phyloP scores from a whole-genome alignment of 129 eudicot genomes.

The Heracleum sosnowskyi region DNA sequence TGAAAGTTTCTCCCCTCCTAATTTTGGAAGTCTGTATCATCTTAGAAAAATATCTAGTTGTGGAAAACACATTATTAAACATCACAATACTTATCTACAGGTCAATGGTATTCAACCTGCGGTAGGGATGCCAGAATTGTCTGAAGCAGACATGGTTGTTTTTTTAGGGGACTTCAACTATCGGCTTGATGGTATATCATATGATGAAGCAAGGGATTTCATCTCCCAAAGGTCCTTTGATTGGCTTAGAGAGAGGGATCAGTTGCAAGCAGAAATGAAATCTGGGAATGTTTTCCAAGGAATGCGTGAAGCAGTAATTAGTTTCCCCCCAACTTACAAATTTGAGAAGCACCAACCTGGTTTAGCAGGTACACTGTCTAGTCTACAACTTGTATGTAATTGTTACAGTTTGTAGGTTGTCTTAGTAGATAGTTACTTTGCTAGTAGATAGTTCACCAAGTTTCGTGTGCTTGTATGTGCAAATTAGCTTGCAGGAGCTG shows the following conservation, averaged over 20 bases:
- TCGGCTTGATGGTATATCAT: conserved; percentile 84
- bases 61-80: background rate
- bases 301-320: conserved; percentile 93
- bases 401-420: background rate
- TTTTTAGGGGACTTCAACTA: conserved; percentile 96
- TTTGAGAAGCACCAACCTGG: conserved; percentile 89
- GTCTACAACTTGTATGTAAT: conserved; percentile 13
- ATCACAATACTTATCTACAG: conserved; percentile 28
- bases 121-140: conserved; percentile 67
- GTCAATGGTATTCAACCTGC: conserved; percentile 36
- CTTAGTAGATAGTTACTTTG: background rate
- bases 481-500: background rate
- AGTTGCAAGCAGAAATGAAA: conserved; percentile 76
- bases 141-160: conserved; percentile 90
- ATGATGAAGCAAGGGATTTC: conserved; percentile 96
- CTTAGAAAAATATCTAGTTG: background rate
- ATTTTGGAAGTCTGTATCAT: conserved; percentile 20
- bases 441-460: background rate
- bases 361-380: conserved; percentile 72
- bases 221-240: conserved; percentile 89
- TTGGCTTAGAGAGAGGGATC: conserved; percentile 96
- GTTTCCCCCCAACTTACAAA: conserved; percentile 91
- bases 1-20: background rate
- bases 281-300: conserved; percentile 97
- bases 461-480: background rate